A percentile compares a stretch with the other conserved stretches of the same genome.
phyloP scores from a whole-genome alignment of 2,329 filamentous ascomycete genomes.

The Xylariaceae sp. region DNA sequence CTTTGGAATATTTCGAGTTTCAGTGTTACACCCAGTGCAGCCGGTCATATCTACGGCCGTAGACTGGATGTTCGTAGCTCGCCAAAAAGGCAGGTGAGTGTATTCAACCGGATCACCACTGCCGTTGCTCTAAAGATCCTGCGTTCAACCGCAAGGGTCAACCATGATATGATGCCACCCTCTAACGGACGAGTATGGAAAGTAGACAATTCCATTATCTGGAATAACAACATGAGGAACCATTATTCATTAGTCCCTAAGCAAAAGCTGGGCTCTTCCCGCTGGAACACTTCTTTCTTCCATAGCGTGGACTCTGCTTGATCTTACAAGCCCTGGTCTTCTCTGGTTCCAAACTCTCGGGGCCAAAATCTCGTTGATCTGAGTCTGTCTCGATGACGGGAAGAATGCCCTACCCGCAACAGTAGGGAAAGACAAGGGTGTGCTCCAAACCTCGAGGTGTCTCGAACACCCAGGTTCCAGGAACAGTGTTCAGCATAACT shows the following conservation, averaged over 20 bases:
- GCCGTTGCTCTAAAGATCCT: conserved; percentile 4
- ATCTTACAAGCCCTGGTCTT: not conserved
- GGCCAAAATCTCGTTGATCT: conserved; percentile 6
- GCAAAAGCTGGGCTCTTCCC: too few species aligned
- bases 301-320: too few species aligned
- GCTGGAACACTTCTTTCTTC: too few species aligned
- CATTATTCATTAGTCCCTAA: too few species aligned
- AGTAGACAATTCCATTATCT: too few species aligned
- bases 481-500: conserved; percentile 12
- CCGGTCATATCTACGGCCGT: conserved; percentile 18
- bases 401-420: conserved; percentile 4
- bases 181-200: conserved; percentile 1
- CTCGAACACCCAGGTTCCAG: conserved; percentile 13
- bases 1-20: conserved; percentile 9
- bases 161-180: conserved; percentile 1
- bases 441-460: conserved; percentile 6
- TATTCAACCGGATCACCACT: not conserved
- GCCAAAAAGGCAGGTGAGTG: not conserved
- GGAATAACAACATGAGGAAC: too few species aligned
- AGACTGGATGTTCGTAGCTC: conserved; percentile 5
- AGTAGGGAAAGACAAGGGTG: conserved; percentile 17
- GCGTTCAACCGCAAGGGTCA: conserved; percentile 6
- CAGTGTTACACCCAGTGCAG: conserved; percentile 14
- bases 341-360: conserved; percentile 2
- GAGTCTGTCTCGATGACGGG: conserved; percentile 10